Evolutionary conservation across 805 yeast species (phyloP).

Genomic region (Jamesozyma jinghongensis): DNA sequence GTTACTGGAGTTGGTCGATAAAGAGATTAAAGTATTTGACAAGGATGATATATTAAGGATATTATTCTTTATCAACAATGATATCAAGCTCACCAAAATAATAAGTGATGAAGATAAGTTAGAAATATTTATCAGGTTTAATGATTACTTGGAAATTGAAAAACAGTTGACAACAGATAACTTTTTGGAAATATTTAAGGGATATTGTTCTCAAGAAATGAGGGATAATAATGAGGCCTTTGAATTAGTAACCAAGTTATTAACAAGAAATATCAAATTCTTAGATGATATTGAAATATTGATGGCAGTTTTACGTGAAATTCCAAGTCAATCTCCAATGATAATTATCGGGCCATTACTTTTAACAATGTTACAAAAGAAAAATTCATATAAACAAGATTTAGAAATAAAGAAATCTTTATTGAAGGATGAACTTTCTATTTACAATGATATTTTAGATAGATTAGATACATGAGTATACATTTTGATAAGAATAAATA

Average conservation of each 20-base stretch:
- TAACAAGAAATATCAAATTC: constrained; percentile 13
- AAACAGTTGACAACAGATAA: constrained; percentile 6
- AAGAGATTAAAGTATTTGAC: constrained; percentile 15
- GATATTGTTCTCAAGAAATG: constrained; percentile 9
- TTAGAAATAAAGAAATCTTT: constrained; percentile 17
- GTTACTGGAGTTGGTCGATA: constrained; percentile 1
- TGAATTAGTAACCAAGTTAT: constrained; percentile 10
- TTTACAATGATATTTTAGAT: constrained; percentile 6
- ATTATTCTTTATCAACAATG: constrained; percentile 4
- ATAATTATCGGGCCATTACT: constrained; percentile 11
- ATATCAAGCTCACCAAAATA: constrained; percentile 1
- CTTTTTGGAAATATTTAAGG: constrained; percentile 12
- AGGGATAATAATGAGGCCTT: constrained; percentile 5
- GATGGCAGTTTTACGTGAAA: constrained; percentile 7
- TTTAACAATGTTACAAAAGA: constrained; percentile 8
- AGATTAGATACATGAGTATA: constrained; percentile 5
- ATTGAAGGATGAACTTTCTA: constrained; percentile 14
- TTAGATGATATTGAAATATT: constrained; percentile 7
- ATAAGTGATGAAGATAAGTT: constrained; percentile 8
- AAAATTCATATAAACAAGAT: constrained; percentile 5
- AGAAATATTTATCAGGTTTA: constrained; percentile 12
- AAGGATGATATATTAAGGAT: constrained; percentile 8
- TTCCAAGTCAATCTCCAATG: constrained; percentile 16
- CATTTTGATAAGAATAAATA: not conserved
- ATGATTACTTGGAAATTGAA: constrained; percentile 24